phyloP scores from a whole-genome alignment of 202 grass and related monocot genomes.

The Digitaria exilis region DNA sequence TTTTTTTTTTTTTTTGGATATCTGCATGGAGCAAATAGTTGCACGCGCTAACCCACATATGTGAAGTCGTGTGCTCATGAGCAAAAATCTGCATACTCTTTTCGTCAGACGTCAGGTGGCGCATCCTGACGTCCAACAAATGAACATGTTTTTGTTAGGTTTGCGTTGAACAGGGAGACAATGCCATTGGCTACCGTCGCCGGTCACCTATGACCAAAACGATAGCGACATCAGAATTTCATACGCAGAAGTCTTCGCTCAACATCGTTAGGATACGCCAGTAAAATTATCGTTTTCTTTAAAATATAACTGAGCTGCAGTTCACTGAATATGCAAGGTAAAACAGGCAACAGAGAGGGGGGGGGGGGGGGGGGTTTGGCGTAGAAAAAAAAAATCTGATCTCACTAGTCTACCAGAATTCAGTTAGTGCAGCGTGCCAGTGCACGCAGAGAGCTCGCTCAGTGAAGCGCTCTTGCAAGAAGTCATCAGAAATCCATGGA shows the following conservation, averaged over 20 bases:
- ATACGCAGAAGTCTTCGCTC: neutral
- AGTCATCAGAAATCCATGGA: constrained; percentile 27
- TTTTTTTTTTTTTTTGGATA: no score
- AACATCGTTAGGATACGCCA: neutral
- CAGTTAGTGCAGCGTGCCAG: neutral
- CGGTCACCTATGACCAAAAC: neutral
- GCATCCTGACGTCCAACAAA: neutral
- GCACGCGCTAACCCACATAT: neutral
- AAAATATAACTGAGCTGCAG: neutral
- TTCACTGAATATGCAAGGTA: neutral
- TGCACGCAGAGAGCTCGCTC: neutral
- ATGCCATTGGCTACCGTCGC: neutral
- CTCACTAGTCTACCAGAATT: no score
- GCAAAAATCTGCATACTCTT: neutral
- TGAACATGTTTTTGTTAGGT: neutral
- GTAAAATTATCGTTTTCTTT: neutral
- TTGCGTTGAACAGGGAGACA: neutral
- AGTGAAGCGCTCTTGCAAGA: neutral
- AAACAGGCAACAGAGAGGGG: neutral
- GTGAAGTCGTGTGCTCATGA: neutral
- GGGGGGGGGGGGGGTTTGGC: no score
- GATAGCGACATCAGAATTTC: neutral
- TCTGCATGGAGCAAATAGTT: neutral
- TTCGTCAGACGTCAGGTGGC: neutral
- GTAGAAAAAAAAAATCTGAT: neutral